Conservation (phyloP, 2,329 filamentous ascomycete genomes). For the Neoarthrinium moseri region DNA sequence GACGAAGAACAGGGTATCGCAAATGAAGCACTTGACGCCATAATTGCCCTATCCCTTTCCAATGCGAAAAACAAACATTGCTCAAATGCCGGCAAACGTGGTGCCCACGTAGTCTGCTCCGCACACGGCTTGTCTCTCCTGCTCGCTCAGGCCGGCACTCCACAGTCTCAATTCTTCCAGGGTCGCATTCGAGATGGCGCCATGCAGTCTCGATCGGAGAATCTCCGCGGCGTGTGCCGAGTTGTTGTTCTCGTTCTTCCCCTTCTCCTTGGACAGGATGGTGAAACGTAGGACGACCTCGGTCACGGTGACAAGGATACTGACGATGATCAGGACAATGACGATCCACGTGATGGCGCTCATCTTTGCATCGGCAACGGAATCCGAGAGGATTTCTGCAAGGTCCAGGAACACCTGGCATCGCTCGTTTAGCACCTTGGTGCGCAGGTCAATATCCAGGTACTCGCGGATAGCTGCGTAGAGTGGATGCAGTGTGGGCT, state of each 20-base stretch:
- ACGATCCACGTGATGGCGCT: slow-evolving; percentile 97
- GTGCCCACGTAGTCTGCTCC: slow-evolving; percentile 23
- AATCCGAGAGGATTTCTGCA: slow-evolving; percentile 90
- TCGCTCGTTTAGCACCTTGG: slow-evolving; percentile 94
- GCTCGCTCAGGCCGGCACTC: slow-evolving; percentile 24
- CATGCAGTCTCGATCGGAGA: slow-evolving; percentile 18
- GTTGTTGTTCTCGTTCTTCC: slow-evolving; percentile 17
- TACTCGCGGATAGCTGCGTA: slow-evolving; percentile 96
- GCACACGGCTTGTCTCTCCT: slow-evolving; percentile 27
- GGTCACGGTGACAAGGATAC: slow-evolving; percentile 85
- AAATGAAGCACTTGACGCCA: too few relatives aligned
- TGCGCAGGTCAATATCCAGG: slow-evolving; percentile 93
- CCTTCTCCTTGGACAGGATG: slow-evolving; percentile 56
- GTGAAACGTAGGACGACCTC: slow-evolving; percentile 87
- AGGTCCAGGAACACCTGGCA: slow-evolving; percentile 96
- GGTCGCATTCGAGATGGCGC: slow-evolving; percentile 24
- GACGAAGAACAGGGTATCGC: too few relatives aligned
- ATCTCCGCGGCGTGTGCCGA: slow-evolving; percentile 3
- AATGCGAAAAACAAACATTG: too few relatives aligned
- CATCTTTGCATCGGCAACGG: slow-evolving; percentile 92
- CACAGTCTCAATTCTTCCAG: slow-evolving; percentile 27
- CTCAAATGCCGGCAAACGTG: slow-evolving; percentile 27
- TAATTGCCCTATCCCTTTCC: too few relatives aligned
- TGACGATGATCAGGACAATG: slow-evolving; percentile 88
- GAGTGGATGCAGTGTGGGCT: slow-evolving; percentile 90